Conservation (phyloP, 1,139 yeast genomes). For the Geotrichum bryndzae region DNA sequence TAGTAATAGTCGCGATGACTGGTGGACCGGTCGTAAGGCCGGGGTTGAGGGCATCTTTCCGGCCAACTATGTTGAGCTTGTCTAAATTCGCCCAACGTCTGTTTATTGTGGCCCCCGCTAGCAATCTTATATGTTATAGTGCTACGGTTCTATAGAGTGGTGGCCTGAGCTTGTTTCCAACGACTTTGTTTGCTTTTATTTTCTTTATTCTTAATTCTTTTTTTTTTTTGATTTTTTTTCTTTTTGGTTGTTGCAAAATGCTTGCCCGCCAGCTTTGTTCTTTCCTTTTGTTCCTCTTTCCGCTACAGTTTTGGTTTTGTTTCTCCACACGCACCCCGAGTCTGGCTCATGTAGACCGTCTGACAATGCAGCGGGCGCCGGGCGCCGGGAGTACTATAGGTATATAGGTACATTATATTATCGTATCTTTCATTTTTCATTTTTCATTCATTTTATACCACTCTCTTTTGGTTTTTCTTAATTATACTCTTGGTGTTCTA, state of each 20-base stretch:
- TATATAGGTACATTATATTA: not conserved
- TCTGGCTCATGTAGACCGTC: not conserved
- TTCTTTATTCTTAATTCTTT: constrained; percentile 3
- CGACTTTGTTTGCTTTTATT: constrained; percentile 1
- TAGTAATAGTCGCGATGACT: constrained; percentile 83
- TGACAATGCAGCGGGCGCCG: not conserved
- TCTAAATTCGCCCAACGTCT: constrained; percentile 26
- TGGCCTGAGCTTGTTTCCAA: not conserved
- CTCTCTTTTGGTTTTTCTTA: not conserved
- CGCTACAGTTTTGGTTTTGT: not conserved
- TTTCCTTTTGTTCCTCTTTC: not conserved
- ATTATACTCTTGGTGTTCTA: not conserved
- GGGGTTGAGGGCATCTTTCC: constrained; percentile 91
- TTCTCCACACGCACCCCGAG: not conserved
- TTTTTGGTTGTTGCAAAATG: not conserved
- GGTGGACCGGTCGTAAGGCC: constrained; percentile 95
- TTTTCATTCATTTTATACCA: not conserved
- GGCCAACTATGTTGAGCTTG: constrained; percentile 88
- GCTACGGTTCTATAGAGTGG: not conserved
- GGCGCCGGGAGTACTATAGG: not conserved
- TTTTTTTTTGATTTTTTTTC: constrained; percentile 4
- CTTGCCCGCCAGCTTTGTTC: not conserved
- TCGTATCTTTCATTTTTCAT: not conserved
- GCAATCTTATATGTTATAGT: not conserved
- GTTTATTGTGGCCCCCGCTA: not conserved